phyloP scores from a whole-genome alignment of 495 filamentous ascomycete species.

The Evernia prunastri region DNA sequence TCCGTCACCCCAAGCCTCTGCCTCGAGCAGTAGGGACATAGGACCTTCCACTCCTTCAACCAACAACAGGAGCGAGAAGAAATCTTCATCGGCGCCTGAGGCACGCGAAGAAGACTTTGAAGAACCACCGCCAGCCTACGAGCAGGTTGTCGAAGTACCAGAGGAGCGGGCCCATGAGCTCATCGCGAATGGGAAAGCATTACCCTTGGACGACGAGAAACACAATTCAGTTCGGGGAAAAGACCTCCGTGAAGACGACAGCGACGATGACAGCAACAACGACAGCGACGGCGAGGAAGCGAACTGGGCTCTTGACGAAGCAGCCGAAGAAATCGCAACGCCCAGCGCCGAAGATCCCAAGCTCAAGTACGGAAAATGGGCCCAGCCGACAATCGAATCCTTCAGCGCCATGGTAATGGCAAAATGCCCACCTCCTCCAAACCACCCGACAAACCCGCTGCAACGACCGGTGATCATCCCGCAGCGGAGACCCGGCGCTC shows the following conservation, averaged over 20 bases:
- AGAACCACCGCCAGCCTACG: slow-evolving; percentile 5
- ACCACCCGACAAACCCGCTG: slow-evolving; percentile 1
- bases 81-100: not conserved
- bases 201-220: not conserved
- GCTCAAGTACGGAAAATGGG: slow-evolving; percentile 7
- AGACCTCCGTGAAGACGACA: not conserved
- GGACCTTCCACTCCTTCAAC: not conserved
- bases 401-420: slow-evolving; percentile 14
- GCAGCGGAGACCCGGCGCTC: slow-evolving; percentile 29
- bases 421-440: not conserved
- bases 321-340: not conserved
- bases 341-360: not conserved
- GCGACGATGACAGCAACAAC: not conserved
- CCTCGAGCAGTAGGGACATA: not conserved
- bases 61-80: not conserved
- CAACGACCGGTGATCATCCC: slow-evolving; percentile 28
- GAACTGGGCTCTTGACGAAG: slow-evolving; percentile 13
- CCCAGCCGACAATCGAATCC: slow-evolving; percentile 22
- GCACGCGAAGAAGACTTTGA: not conserved
- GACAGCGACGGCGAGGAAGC: slow-evolving; percentile 2
- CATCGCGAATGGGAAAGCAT: not conserved
- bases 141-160: slow-evolving; percentile 1
- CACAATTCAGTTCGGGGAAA: not conserved
- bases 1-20: not conserved
- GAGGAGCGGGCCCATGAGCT: not conserved